Percentiles rank a stretch among this genome's conserved stretches.
Conservation (phyloP, 768 basidiomycete genomes). For the Lenzites betulinus region DNA sequence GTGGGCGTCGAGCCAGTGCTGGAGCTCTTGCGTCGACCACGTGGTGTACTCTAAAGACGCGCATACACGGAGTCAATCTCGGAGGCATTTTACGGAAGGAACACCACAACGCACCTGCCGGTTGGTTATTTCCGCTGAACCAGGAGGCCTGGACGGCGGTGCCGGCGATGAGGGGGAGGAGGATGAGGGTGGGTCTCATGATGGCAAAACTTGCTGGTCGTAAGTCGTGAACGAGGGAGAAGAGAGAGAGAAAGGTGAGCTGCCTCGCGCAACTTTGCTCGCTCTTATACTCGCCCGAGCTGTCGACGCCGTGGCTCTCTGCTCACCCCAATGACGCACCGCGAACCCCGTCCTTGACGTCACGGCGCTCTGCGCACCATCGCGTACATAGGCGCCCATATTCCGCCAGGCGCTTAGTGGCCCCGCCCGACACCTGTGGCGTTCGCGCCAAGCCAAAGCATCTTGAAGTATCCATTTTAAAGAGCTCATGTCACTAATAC, state of each 20-base stretch:
- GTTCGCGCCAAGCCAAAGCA: no score
- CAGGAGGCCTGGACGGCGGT: slow-evolving; percentile 33
- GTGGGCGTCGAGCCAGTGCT: slow-evolving; percentile 70
- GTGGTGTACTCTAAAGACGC: slow-evolving; percentile 36
- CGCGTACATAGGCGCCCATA: not conserved
- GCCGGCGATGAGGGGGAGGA: slow-evolving; percentile 35
- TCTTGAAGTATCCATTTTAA: no score
- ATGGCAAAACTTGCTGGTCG: slow-evolving; percentile 14
- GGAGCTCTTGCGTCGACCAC: slow-evolving; percentile 70
- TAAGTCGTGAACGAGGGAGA: slow-evolving; percentile 16
- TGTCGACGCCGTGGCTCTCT: slow-evolving; percentile 2
- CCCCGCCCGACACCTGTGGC: not conserved
- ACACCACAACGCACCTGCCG: slow-evolving; percentile 32
- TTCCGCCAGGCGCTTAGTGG: not conserved
- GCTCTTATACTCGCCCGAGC: slow-evolving; percentile 5
- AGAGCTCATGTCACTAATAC: no score
- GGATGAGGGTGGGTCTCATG: slow-evolving; percentile 23
- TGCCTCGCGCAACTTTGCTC: not conserved
- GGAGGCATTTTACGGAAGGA: not conserved
- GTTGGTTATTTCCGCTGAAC: slow-evolving; percentile 30
- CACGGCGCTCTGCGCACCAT: not conserved
- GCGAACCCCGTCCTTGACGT: not conserved
- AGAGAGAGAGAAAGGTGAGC: not conserved
- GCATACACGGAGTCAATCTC: slow-evolving; percentile 21
- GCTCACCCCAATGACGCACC: slow-evolving; percentile 19